Evolutionary conservation across 257 asterid genomes (phyloP), one percentile per base, ranked within the genome.

Genomic region (Voacanga thouarsii): DNA sequence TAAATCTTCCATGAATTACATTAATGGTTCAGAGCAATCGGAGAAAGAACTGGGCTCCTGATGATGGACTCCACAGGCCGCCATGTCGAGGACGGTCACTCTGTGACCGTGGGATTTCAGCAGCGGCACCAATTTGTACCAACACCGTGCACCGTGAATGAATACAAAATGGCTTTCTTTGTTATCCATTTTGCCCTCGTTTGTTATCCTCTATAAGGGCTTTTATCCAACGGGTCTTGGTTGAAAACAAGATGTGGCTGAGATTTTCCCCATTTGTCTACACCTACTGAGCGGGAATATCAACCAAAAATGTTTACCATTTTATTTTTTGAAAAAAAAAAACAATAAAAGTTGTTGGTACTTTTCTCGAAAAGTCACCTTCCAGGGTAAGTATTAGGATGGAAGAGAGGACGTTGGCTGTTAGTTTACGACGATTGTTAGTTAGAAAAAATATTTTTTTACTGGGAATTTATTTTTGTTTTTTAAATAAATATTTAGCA

Each of bases 91-190:
- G 67, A 80, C 86, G 0, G 86, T 87, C 5, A 85, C 90, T 11
- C 77, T 86, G 76, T 82, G 88, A 47, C 89, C 87, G 21, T 59
- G 70, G 60, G 75, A 74, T 77, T 81, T 85, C 76, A 84, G 83
- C 78, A 81, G 65, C 15, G 87, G 37, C 41, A 59, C 85, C 78
- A 86, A 83, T 74, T 77, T 87, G 80, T 84, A 86, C 91, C 91
- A 86, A 80, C 88, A 86, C 90, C 93, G 86, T 3, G 87, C 88
- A 10, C 92, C 93, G 2, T 89, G 90, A 44, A 87, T 83, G 63
- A 85, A 64, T 77, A 86, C 87, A 55, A 87, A 86, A 69, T 78
- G 86, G 41, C 63, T 77, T 45, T 78, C 64, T 47, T 33, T 63
- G 1, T 30, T 30, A 11, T 30, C 60, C 61, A 49, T n/a, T 71